Conservation (phyloP, 73 alveolate genomes). For the Urostyla sp. region DNA sequence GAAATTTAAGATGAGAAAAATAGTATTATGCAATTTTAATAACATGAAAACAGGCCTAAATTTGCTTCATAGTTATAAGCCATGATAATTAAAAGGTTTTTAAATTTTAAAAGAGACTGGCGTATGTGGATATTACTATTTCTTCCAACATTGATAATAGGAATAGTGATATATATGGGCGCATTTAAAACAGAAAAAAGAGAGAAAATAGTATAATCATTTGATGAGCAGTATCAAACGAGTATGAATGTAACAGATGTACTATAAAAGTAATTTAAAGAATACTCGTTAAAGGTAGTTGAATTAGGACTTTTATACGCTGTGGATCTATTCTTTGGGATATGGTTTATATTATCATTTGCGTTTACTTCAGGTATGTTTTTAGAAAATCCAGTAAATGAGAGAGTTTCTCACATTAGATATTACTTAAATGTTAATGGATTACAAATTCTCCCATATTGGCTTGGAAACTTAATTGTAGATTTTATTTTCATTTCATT, state of each 20-base stretch:
- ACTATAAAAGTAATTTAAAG: background rate
- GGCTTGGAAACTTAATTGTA: constrained; percentile 43
- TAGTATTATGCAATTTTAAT: no score
- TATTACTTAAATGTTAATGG: constrained; percentile 42
- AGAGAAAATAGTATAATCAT: background rate
- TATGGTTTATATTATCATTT: constrained; percentile 28
- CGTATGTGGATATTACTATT: constrained; percentile 43
- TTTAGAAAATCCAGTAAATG: constrained; percentile 42
- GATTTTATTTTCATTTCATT: constrained; percentile 26
- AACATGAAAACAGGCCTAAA: background rate
- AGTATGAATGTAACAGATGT: background rate
- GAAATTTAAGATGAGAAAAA: no score
- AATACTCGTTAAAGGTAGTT: constrained; percentile 36
- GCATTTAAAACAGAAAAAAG: background rate
- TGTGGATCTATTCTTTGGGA: background rate
- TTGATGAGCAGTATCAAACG: background rate
- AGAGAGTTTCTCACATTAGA: constrained; percentile 34
- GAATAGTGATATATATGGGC: background rate
- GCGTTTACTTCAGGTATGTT: constrained; percentile 45
- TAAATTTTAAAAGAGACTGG: constrained; percentile 50
- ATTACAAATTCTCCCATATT: constrained; percentile 16
- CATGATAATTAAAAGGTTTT: constrained; percentile 25
- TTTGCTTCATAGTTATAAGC: background rate
- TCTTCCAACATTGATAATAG: constrained; percentile 17
- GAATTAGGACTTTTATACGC: constrained; percentile 29